Percentiles rank a stretch among this genome's conserved stretches.
These are phyloP conservation scores for Salvia splendens DNA, from an alignment of 257 asterid genomes.

Conservation along the genomic window DNA sequence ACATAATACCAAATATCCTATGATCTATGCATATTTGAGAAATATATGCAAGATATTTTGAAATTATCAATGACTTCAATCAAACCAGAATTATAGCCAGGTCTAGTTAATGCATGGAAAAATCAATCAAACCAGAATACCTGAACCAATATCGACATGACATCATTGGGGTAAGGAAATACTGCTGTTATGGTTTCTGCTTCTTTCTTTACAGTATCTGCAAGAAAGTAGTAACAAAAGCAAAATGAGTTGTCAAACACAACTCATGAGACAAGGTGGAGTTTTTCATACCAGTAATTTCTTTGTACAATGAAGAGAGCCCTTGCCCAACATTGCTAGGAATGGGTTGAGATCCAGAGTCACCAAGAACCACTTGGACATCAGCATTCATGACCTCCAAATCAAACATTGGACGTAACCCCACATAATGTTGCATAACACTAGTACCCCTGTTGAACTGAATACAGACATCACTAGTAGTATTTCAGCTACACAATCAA, in stretches of 20 bases:
- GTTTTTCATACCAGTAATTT: conserved; percentile 65
- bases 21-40: not conserved
- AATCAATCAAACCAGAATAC: conserved; percentile 38
- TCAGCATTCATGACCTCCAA: conserved; percentile 87
- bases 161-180: conserved; percentile 90
- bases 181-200: conserved; percentile 88
- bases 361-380: conserved; percentile 83
- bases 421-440: conserved; percentile 98
- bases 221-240: conserved; percentile 34
- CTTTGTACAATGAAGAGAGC: conserved; percentile 75
- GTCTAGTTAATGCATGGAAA: conserved; percentile 27
- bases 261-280: conserved; percentile 26
- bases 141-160: conserved; percentile 63
- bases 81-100: not conserved
- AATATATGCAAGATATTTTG: not conserved
- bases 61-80: not conserved
- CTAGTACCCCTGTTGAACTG: conserved; percentile 97
- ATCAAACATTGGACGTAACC: conserved; percentile 94
- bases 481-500: not conserved
- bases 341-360: conserved; percentile 71
- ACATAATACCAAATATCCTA: not conserved
- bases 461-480: conserved; percentile 35
- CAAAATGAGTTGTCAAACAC: conserved; percentile 13
- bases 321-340: conserved; percentile 87
- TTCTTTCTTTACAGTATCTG: conserved; percentile 87